These are phyloP conservation scores for Hemileccinum rubropunctum DNA, from an alignment of 768 basidiomycete genomes.

Conservation along the genomic window DNA sequence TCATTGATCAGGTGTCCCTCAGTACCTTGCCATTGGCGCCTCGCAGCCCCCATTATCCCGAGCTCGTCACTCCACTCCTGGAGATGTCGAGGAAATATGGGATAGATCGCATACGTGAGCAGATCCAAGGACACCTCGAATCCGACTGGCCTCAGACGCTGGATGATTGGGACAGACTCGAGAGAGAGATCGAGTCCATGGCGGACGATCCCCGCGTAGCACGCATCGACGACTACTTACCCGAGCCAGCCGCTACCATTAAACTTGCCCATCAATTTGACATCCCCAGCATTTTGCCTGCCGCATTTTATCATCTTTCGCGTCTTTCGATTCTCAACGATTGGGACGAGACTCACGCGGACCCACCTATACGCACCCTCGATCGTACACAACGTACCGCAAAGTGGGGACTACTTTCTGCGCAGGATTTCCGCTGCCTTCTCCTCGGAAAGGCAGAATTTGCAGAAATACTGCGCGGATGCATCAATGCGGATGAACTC, in stretches of 20 bases:
- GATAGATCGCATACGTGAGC: conserved; percentile 6
- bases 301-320: conserved; percentile 49
- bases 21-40: conserved; percentile 6
- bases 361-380: not conserved
- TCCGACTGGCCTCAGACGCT: conserved; percentile 13
- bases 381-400: conserved; percentile 16
- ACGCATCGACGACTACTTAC: conserved; percentile 6
- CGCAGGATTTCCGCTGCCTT: conserved; percentile 17
- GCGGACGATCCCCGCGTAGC: too few relatives aligned
- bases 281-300: conserved; percentile 42
- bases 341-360: conserved; percentile 11
- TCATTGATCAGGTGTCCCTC: not conserved
- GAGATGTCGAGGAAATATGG: conserved; percentile 9
- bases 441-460: conserved; percentile 11
- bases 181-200: not conserved
- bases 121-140: conserved; percentile 4
- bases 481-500: not conserved
- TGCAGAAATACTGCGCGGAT: not conserved
- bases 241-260: conserved; percentile 34
- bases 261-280: conserved; percentile 41
- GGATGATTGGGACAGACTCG: conserved; percentile 10
- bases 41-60: conserved; percentile 1
- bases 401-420: conserved; percentile 22
- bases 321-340: conserved; percentile 17
- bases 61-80: conserved; percentile 5